These are phyloP conservation scores for Fennellomyces sp. DNA, from an alignment of 371 early-diverging fungal species.

Conservation along the genomic window DNA sequence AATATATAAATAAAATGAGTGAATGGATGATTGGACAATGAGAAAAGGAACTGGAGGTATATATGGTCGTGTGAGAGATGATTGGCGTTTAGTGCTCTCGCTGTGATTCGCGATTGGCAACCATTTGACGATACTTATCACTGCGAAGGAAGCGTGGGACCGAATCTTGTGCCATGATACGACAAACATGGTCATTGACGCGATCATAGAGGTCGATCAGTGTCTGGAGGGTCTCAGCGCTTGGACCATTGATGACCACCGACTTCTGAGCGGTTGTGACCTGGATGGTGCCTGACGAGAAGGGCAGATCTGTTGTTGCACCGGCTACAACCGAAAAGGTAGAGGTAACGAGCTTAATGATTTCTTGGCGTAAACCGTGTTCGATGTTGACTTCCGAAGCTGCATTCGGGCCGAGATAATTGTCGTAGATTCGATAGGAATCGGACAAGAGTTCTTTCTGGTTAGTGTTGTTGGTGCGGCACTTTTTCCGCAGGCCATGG, in stretches of 20 bases:
- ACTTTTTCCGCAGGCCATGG: slow-evolving; percentile 29
- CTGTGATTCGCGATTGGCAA: neutral
- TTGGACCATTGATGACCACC: slow-evolving; percentile 14
- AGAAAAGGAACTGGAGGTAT: slow-evolving; percentile 5
- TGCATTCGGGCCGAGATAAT: slow-evolving; percentile 52
- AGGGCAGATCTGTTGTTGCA: slow-evolving; percentile 13
- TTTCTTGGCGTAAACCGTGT: slow-evolving; percentile 41
- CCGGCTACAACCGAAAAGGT: slow-evolving; percentile 22
- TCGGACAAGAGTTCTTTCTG: slow-evolving; percentile 44
- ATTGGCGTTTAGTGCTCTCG: neutral
- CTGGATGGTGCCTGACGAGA: slow-evolving; percentile 13
- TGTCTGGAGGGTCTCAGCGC: slow-evolving; percentile 13
- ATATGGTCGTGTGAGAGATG: neutral
- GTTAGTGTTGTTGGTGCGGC: slow-evolving; percentile 1
- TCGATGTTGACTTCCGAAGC: slow-evolving; percentile 62
- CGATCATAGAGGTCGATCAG: slow-evolving; percentile 59
- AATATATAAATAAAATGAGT: neutral
- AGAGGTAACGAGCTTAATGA: slow-evolving; percentile 33
- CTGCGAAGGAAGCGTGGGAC: slow-evolving; percentile 78
- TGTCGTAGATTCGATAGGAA: slow-evolving; percentile 58
- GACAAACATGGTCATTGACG: slow-evolving; percentile 72
- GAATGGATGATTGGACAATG: neutral
- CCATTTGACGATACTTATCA: slow-evolving; percentile 51
- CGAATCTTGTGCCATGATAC: slow-evolving; percentile 77
- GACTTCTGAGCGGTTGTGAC: slow-evolving; percentile 3